A percentile compares a stretch with the other conserved stretches of the same genome.
These are phyloP conservation scores for Guillardia theta DNA, from an alignment of 78 protist genomes.

Conservation along the genomic window DNA sequence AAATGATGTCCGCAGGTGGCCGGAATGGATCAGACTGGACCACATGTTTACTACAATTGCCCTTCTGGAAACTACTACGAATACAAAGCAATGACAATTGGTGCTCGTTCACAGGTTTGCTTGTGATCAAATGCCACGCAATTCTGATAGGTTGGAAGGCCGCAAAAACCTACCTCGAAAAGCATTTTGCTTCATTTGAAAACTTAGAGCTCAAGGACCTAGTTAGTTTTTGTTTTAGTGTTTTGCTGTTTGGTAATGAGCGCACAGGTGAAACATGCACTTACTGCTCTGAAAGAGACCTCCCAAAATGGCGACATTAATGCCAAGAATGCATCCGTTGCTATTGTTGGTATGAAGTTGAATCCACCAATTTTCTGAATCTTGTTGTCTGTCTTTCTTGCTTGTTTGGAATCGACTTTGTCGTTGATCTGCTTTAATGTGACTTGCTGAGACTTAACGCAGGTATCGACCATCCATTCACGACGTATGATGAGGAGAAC, in stretches of 20 bases:
- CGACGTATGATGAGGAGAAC: neutral
- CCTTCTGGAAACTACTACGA: slow-evolving; percentile 92
- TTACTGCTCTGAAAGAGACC: slow-evolving; percentile 84
- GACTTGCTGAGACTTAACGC: neutral
- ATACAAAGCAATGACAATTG: slow-evolving; percentile 91
- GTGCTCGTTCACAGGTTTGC: slow-evolving; percentile 87
- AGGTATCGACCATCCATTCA: neutral
- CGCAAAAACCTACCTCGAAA: slow-evolving; percentile 94
- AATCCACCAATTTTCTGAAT: neutral
- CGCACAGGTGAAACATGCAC: slow-evolving; percentile 86
- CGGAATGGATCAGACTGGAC: slow-evolving; percentile 79
- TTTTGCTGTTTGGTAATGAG: no score
- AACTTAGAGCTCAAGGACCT: slow-evolving; percentile 70
- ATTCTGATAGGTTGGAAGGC: slow-evolving; percentile 35
- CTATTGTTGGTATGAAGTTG: neutral
- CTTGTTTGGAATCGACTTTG: neutral
- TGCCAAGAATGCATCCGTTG: neutral
- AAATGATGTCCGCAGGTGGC: no score
- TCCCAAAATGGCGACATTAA: slow-evolving; percentile 2
- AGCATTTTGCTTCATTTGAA: slow-evolving; percentile 56
- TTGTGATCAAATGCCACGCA: neutral
- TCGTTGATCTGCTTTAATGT: neutral
- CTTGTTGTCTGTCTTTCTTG: neutral
- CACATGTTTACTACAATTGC: slow-evolving; percentile 85
- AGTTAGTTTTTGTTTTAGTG: no score